Evolutionary conservation across 148 eudicot species (phyloP).

Genomic region (Talinum fruticosum): DNA sequence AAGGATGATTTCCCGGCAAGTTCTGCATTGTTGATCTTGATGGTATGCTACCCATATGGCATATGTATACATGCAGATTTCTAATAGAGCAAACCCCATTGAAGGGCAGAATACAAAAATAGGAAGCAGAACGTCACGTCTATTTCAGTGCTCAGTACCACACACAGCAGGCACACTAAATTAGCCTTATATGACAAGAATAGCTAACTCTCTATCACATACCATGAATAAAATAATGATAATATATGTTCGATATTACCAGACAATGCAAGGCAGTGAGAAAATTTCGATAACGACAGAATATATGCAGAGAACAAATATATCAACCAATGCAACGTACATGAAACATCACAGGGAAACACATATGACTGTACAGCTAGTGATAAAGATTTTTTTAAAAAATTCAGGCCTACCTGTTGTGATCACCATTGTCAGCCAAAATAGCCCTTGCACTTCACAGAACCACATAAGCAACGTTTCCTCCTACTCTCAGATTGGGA

Average conservation of each 20-base stretch:
- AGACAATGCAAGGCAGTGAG: not conserved
- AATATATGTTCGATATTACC: not conserved
- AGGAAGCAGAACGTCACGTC: not conserved
- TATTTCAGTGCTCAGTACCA: not conserved
- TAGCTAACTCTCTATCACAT: not conserved
- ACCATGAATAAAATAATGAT: not conserved
- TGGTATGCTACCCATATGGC: not conserved
- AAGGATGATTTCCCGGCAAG: not conserved
- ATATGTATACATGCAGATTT: not conserved
- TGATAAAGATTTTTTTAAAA: not conserved
- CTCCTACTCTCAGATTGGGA: constrained; percentile 51
- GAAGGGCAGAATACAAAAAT: not conserved
- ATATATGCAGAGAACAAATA: not conserved
- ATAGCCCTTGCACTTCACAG: constrained; percentile 70
- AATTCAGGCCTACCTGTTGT: constrained; percentile 20
- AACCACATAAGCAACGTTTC: constrained; percentile 79
- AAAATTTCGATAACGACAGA: not conserved
- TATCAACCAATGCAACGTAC: not conserved
- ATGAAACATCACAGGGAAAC: not conserved
- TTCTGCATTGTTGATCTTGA: not conserved
- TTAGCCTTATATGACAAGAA: not conserved
- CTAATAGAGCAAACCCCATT: not conserved
- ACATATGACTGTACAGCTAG: not conserved
- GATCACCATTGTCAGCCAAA: constrained; percentile 43
- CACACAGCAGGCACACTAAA: not conserved